Evolutionary conservation across 306 rosid genomes (phyloP).

Genomic region (Corylus heterophylla): DNA sequence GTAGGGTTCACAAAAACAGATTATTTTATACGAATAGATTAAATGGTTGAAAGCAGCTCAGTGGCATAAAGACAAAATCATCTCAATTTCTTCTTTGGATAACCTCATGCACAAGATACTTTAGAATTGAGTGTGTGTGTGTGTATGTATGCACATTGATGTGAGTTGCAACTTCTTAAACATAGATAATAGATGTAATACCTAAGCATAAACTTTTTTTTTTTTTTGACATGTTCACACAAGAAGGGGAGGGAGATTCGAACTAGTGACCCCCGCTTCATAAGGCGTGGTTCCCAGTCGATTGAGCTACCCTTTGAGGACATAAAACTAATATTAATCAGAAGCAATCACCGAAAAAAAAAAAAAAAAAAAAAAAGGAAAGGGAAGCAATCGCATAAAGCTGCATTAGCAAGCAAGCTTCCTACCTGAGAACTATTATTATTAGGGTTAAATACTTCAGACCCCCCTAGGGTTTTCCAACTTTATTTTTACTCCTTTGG

Average conservation of each 20-base stretch:
- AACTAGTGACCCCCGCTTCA: too few relatives aligned
- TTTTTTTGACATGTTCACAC: too few relatives aligned
- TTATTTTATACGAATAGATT: background rate
- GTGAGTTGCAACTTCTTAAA: background rate
- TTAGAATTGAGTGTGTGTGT: background rate
- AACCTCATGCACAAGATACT: background rate
- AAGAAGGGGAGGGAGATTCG: too few relatives aligned
- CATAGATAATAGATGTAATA: background rate
- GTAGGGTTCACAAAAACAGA: background rate
- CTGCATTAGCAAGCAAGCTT: conserved; percentile 29
- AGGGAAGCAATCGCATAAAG: conserved; percentile 18
- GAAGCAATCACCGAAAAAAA: background rate
- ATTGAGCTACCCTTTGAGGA: too few relatives aligned
- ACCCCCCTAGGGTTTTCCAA: too few relatives aligned
- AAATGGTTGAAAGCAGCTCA: background rate
- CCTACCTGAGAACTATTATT: conserved; percentile 68
- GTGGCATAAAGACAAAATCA: background rate
- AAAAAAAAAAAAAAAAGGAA: conserved; percentile 24
- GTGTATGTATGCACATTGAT: too few relatives aligned
- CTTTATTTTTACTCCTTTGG: too few relatives aligned
- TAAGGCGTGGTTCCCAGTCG: too few relatives aligned
- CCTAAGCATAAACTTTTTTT: conserved; percentile 30
- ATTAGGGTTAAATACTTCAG: too few relatives aligned
- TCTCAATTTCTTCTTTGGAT: background rate
- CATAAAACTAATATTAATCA: too few relatives aligned